Evolutionary conservation across 805 yeast genomes (phyloP).

Genomic region (Ascoidea tarda): DNA sequence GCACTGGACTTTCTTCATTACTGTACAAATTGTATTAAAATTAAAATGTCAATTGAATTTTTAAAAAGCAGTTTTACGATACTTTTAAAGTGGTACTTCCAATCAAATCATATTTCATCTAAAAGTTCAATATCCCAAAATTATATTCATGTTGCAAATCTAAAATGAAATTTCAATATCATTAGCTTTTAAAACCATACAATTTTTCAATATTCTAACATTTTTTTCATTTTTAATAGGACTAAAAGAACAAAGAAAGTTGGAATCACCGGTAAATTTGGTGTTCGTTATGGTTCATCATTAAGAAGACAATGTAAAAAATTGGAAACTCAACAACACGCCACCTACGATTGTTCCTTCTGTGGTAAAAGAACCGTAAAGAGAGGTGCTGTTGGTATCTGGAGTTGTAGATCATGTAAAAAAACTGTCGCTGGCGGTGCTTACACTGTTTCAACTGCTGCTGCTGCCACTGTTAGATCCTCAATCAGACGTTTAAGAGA

Average conservation of each 20-base stretch:
- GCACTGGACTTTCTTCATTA: too few species aligned
- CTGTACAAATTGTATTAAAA: too few species aligned
- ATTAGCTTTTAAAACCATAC: too few species aligned
- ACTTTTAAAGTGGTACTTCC: too few species aligned
- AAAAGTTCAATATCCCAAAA: too few species aligned
- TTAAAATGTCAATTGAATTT: too few species aligned
- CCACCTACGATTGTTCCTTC: constrained; percentile 98
- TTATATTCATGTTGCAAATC: too few species aligned
- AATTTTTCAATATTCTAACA: too few species aligned
- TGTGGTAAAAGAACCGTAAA: constrained; percentile 98
- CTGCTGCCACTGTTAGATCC: constrained; percentile 99
- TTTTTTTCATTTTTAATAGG: constrained; percentile 30
- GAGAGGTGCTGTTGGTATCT: constrained; percentile 98
- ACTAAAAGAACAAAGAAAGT: constrained; percentile 99
- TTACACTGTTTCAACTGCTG: constrained; percentile 97
- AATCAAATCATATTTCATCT: too few species aligned
- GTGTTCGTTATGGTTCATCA: constrained; percentile 99
- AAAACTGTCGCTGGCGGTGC: constrained; percentile 99
- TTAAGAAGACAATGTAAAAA: constrained; percentile 99
- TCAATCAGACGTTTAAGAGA: constrained; percentile 99
- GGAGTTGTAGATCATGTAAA: constrained; percentile 90
- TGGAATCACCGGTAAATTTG: constrained; percentile 99
- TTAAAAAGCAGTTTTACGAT: too few species aligned
- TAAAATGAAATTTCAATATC: too few species aligned
- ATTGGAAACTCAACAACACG: constrained; percentile 97